These are phyloP conservation scores for Gleditsia sinensis DNA, from an alignment of 306 rosid genomes.

Conservation along the genomic window DNA sequence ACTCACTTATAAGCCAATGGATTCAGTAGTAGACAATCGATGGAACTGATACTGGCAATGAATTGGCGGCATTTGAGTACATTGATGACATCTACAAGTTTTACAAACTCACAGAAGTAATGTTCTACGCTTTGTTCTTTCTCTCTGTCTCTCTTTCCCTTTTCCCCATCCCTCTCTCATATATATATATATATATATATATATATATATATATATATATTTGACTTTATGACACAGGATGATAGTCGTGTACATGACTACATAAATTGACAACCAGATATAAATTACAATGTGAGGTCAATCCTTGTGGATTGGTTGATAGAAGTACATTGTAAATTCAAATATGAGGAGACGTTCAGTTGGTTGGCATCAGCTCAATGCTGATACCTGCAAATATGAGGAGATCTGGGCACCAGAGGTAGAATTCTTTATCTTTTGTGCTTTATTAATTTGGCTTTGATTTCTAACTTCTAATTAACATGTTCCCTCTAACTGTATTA, in stretches of 20 bases:
- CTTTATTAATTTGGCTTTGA: too few relatives aligned
- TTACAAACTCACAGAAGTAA: constrained; percentile 55
- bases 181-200: too few relatives aligned
- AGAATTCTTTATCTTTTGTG: too few relatives aligned
- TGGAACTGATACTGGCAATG: constrained; percentile 44
- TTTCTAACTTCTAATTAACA: too few relatives aligned
- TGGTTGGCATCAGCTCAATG: not conserved
- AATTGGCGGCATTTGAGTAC: constrained; percentile 55
- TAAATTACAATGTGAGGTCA: constrained; percentile 60
- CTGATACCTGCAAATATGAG: too few relatives aligned
- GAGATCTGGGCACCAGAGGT: too few relatives aligned
- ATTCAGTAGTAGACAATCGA: constrained; percentile 46
- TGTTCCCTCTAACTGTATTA: too few relatives aligned
- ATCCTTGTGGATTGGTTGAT: constrained; percentile 56
- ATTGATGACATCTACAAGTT: constrained; percentile 55
- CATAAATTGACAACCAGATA: too few relatives aligned
- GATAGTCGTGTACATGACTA: constrained; percentile 46
- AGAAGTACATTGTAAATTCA: too few relatives aligned
- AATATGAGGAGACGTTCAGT: too few relatives aligned
- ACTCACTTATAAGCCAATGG: constrained; percentile 36
- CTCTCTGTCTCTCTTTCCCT: not conserved
- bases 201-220: too few relatives aligned
- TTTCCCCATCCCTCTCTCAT: too few relatives aligned
- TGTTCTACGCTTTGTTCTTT: not conserved
- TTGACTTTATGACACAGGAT: constrained; percentile 13